Conservation (phyloP, 2,329 filamentous ascomycete genomes). For the Beauveria sp. region DNA sequence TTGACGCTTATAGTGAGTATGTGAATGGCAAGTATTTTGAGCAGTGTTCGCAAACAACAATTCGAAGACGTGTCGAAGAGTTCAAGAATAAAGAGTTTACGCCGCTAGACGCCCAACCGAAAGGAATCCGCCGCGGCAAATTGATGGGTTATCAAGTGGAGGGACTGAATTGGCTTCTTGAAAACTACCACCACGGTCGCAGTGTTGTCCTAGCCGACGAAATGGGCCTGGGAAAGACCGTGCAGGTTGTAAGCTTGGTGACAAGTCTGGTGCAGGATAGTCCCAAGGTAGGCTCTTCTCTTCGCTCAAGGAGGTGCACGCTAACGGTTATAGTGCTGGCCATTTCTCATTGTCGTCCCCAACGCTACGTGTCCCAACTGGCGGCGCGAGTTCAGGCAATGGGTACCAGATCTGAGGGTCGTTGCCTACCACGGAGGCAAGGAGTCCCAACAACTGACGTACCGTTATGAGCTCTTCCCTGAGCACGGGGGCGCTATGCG, state of each 20-base stretch:
- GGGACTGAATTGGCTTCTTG: conserved; percentile 90
- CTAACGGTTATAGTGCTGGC: conserved; percentile 54
- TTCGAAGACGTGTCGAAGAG: conserved; percentile 61
- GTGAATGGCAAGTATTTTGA: conserved; percentile 68
- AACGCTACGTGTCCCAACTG: conserved; percentile 97
- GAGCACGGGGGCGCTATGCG: conserved; percentile 57
- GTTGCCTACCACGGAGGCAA: conserved; percentile 86
- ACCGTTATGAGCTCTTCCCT: conserved; percentile 80
- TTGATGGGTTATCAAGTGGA: conserved; percentile 92
- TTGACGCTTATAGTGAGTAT: conserved; percentile 78
- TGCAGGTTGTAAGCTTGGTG: conserved; percentile 81
- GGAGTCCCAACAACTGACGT: conserved; percentile 66
- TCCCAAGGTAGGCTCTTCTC: conserved; percentile 35
- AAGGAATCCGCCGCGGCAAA: conserved; percentile 65
- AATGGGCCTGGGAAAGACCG: conserved; percentile 96
- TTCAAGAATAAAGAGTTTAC: conserved; percentile 61
- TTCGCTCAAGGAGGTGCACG: not conserved
- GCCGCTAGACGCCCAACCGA: conserved; percentile 64
- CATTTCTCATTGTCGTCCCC: conserved; percentile 86
- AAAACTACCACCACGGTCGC: conserved; percentile 73
- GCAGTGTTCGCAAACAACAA: conserved; percentile 44
- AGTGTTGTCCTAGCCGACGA: conserved; percentile 94
- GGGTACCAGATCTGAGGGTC: conserved; percentile 77
- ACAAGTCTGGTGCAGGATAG: conserved; percentile 60
- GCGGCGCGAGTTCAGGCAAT: conserved; percentile 91